Evolutionary conservation across 768 basidiomycete species (phyloP), one percentile per base, ranked within the genome.

Genomic region (Podaxis sp.): DNA sequence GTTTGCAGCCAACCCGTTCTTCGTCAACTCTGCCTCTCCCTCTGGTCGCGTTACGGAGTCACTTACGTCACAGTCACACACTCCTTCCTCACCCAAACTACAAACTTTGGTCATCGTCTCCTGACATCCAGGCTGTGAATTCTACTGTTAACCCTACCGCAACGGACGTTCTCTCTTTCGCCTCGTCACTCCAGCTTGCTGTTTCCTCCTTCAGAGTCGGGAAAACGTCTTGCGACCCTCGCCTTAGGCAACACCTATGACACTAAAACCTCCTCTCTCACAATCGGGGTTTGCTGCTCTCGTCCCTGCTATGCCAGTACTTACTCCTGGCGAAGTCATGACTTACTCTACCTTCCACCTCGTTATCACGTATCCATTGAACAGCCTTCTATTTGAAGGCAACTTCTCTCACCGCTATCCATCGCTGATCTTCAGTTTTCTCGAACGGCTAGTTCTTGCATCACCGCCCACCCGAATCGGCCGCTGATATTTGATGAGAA

Each of bases 21-120:
- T 28, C 6, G 37, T 47, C 59, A 46, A 35, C 55, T 48, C 55
- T 7, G 5, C 27, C 36, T 7, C 11, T 36, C 13, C 13, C 35
- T 54, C 48, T 23, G 10, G 47, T 4, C 47, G 28, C 46, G 46
- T 50, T 21, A 51, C 48, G 9, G 27, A 9, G 57, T 59, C 57
- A 59, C 57, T 21, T 9, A n/a, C 14, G 46, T 54, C 59, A 61
- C 59, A 2, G 59, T 61, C 42, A 47, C 52, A 48, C 53, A 2
- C 44, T 3, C 21, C 52, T 21, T 18, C 47, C 18, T 3, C 9
- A n/a, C 11, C 35, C 14, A 18, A 35, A 23, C 38, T 25, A 14
- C 18, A 25, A 25, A 13, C 46, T 14, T 46, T 59, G 21, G 58
- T 59, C 50, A n/a, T 52, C 38, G 25, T 53, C 57, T 23, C 47